Conservation (phyloP, 192 early-diverging fungal genomes). For the Backusella tuberculispora region DNA sequence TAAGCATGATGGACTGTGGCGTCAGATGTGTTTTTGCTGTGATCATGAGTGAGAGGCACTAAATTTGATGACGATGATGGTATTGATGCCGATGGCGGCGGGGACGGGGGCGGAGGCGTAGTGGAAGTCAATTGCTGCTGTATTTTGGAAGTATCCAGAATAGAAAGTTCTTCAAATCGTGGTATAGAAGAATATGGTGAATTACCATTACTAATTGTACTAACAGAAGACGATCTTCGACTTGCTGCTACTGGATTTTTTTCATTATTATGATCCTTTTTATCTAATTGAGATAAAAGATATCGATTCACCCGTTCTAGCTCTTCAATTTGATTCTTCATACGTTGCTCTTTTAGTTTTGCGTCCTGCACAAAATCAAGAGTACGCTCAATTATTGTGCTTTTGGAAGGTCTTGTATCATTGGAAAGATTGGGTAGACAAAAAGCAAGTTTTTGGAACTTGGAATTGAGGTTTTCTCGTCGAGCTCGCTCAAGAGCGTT, state of each 20-base stretch:
- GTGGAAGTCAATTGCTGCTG: background rate
- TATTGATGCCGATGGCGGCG: too few species aligned
- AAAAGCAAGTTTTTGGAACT: slow-evolving; percentile 80
- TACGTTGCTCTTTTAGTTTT: slow-evolving; percentile 28
- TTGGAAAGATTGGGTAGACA: slow-evolving; percentile 70
- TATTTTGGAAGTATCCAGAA: background rate
- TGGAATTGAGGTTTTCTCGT: slow-evolving; percentile 75
- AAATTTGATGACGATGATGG: background rate
- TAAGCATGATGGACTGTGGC: slow-evolving; percentile 9
- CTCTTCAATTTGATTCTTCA: slow-evolving; percentile 28
- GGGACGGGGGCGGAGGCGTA: too few species aligned
- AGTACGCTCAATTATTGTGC: slow-evolving; percentile 75
- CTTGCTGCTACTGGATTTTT: too few species aligned
- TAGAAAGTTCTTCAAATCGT: background rate
- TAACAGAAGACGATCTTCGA: background rate
- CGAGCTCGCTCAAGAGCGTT: slow-evolving; percentile 81
- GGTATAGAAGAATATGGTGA: background rate
- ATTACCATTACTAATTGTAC: background rate
- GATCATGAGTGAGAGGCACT: background rate
- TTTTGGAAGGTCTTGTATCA: slow-evolving; percentile 76
- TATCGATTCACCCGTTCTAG: slow-evolving; percentile 19
- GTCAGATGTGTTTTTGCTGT: background rate
- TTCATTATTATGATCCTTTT: background rate
- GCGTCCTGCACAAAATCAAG: slow-evolving; percentile 60
- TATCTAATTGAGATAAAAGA: slow-evolving; percentile 19